Evolutionary conservation across 495 filamentous ascomycete species (phyloP).

Genomic region (Zalerion maritima): DNA sequence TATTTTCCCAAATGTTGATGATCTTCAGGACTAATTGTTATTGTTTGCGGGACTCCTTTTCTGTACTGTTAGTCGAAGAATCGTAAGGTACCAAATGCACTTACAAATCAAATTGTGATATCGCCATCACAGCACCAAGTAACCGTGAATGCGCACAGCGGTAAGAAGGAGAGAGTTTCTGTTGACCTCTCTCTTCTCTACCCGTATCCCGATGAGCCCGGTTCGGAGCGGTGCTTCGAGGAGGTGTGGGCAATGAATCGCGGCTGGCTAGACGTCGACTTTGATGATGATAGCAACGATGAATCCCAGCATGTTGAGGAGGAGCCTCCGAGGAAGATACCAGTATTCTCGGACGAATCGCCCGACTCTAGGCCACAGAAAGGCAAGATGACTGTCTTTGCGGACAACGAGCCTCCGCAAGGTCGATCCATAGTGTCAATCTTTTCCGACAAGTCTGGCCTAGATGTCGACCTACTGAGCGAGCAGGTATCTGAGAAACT

Average conservation of each 20-base stretch:
- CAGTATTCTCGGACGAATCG: no score
- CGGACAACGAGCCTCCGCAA: no score
- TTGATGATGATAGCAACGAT: slow-evolving; percentile 39
- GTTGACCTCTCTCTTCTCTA: slow-evolving; percentile 77
- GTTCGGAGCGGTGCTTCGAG: slow-evolving; percentile 71
- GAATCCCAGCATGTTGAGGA: no score
- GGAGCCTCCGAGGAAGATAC: slow-evolving; percentile 6
- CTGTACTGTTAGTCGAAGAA: slow-evolving; percentile 38
- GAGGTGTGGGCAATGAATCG: slow-evolving; percentile 68
- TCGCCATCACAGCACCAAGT: slow-evolving; percentile 47
- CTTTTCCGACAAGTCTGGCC: slow-evolving; percentile 11
- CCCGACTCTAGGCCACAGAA: no score
- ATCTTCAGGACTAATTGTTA: slow-evolving; percentile 91
- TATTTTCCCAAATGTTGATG: slow-evolving; percentile 64
- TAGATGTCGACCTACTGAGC: slow-evolving; percentile 13
- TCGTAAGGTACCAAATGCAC: slow-evolving; percentile 26
- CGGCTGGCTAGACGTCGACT: slow-evolving; percentile 63
- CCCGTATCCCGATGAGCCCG: slow-evolving; percentile 51
- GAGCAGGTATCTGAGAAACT: slow-evolving; percentile 23
- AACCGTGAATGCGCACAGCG: slow-evolving; percentile 61
- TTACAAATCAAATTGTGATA: slow-evolving; percentile 26
- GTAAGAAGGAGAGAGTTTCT: slow-evolving; percentile 69
- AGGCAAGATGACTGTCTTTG: no score
- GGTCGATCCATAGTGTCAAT: no score
- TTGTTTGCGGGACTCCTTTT: slow-evolving; percentile 37